Percentiles rank a stretch among this genome's conserved stretches.
These are phyloP conservation scores for Suillus luteus DNA, from an alignment of 768 basidiomycete species.

Conservation along the genomic window DNA sequence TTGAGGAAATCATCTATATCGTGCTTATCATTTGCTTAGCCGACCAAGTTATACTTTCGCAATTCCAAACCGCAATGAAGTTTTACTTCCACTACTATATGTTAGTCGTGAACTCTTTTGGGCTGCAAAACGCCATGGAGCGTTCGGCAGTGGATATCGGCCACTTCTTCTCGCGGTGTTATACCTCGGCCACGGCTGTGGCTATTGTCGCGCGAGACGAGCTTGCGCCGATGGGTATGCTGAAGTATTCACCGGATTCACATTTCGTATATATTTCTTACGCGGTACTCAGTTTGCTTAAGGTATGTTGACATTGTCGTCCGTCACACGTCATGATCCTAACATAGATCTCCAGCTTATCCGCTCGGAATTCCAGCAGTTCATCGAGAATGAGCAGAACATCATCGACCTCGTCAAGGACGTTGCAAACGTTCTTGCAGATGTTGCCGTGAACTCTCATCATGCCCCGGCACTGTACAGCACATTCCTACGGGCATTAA, in stretches of 20 bases:
- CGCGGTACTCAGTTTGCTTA: conserved; percentile 88
- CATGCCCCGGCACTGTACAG: conserved; percentile 94
- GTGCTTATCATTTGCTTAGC: conserved; percentile 19
- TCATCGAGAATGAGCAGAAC: conserved; percentile 71
- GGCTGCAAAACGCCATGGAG: conserved; percentile 94
- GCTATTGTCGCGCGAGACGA: conserved; percentile 76
- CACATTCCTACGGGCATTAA: conserved; percentile 76
- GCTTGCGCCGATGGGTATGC: conserved; percentile 71
- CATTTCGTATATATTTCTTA: conserved; percentile 93
- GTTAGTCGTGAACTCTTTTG: conserved; percentile 94
- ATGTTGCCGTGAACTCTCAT: conserved; percentile 69
- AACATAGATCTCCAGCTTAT: conserved; percentile 56
- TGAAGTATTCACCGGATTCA: conserved; percentile 87
- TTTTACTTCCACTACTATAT: conserved; percentile 87
- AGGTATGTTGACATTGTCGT: conserved; percentile 51
- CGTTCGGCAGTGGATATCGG: conserved; percentile 69
- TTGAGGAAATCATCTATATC: conserved; percentile 3
- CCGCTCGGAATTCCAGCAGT: conserved; percentile 79
- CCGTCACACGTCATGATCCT: conserved; percentile 12
- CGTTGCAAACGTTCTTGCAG: conserved; percentile 79
- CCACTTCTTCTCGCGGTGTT: conserved; percentile 82
- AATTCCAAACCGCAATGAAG: conserved; percentile 39
- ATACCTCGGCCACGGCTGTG: conserved; percentile 69
- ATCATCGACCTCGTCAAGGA: conserved; percentile 74
- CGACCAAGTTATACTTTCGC: conserved; percentile 30